phyloP scores from a whole-genome alignment of 164 flowering plant genomes.

The Macadamia tetraphylla region DNA sequence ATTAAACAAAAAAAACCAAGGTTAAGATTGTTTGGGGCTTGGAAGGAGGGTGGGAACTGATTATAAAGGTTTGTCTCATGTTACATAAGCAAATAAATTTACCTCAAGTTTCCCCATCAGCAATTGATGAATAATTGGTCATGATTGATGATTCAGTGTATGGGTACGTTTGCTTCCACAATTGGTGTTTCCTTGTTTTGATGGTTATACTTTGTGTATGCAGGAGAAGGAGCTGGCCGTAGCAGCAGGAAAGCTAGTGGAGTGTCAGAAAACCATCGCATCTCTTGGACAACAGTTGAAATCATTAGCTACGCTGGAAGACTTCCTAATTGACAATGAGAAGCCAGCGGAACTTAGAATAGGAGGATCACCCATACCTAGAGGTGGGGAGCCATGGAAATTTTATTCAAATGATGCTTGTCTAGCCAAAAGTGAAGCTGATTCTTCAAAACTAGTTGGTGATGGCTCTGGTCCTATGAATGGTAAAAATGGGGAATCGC shows the following conservation, averaged over 20 bases:
- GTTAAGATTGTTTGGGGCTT: no score
- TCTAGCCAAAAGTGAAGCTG: conserved; percentile 23
- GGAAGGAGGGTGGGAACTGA: no score
- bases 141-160: background rate
- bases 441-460: conserved; percentile 11
- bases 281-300: conserved; percentile 76
- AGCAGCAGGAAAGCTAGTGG: conserved; percentile 86
- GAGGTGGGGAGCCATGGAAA: conserved; percentile 31
- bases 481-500: conserved; percentile 29
- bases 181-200: background rate
- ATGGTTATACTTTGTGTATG: conserved; percentile 8
- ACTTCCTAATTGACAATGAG: conserved; percentile 60
- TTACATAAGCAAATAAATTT: no score
- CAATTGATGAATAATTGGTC: no score
- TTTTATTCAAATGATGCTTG: conserved; percentile 31
- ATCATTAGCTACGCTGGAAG: conserved; percentile 79
- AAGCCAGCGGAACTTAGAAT: conserved; percentile 32
- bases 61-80: no score
- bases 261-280: conserved; percentile 87
- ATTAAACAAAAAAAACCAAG: no score
- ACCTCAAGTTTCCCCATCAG: no score
- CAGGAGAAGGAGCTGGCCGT: conserved; percentile 70
- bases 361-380: conserved; percentile 21
- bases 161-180: background rate
- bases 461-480: conserved; percentile 20